Evolutionary conservation across 2,329 filamentous ascomycete genomes (phyloP).

Genomic region (Xylariaceae sp.): DNA sequence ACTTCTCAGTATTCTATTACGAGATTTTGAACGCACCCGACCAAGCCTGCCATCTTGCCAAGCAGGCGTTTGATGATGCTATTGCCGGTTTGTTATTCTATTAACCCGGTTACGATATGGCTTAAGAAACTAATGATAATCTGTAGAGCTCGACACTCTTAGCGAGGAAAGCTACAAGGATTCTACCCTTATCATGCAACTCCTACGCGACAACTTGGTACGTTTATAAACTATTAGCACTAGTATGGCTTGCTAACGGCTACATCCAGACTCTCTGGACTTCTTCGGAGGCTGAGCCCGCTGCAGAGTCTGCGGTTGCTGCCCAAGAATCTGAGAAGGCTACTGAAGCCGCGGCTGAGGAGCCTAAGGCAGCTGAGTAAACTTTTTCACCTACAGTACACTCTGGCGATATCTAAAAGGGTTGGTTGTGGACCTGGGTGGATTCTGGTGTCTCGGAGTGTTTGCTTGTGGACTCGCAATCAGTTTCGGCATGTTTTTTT

Average conservation of each 20-base stretch:
- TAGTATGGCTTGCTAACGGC: background rate
- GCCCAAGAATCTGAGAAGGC: constrained; percentile 54
- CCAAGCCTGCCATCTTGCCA: constrained; percentile 95
- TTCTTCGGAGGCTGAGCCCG: constrained; percentile 89
- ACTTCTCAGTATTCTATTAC: constrained; percentile 99
- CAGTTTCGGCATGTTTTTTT: constrained; percentile 45
- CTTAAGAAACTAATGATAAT: constrained; percentile 24
- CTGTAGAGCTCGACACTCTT: constrained; percentile 83
- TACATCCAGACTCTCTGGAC: constrained; percentile 86
- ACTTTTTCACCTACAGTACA: constrained; percentile 34
- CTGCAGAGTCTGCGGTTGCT: constrained; percentile 50
- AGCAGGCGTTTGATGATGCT: constrained; percentile 93
- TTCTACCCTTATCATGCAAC: constrained; percentile 97
- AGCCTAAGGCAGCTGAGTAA: constrained; percentile 67
- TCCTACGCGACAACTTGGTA: constrained; percentile 94
- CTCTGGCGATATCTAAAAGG: constrained; percentile 41
- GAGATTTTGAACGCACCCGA: constrained; percentile 98
- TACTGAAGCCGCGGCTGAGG: constrained; percentile 54
- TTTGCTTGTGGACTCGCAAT: constrained; percentile 51
- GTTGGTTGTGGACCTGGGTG: constrained; percentile 45
- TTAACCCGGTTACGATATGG: background rate
- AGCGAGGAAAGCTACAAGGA: constrained; percentile 99
- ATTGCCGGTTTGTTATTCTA: constrained; percentile 62
- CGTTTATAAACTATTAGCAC: constrained; percentile 29
- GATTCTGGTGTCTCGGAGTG: constrained; percentile 61